Evolutionary conservation across 495 filamentous ascomycete species (phyloP).

Genomic region (Penicillium goetzii): DNA sequence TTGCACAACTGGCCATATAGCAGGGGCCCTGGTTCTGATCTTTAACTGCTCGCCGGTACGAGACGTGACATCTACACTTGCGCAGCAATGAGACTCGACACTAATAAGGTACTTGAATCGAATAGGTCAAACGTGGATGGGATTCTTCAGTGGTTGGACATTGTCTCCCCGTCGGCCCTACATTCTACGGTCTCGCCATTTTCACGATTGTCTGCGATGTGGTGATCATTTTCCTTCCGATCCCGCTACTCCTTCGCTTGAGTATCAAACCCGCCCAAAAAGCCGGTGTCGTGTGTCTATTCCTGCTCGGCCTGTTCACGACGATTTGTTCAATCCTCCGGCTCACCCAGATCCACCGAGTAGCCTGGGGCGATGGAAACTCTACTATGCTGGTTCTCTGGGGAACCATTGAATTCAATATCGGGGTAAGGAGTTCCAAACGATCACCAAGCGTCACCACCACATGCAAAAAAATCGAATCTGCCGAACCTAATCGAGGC

Average conservation of each 20-base stretch:
- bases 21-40: conserved; percentile 53
- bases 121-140: conserved; percentile 56
- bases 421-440: conserved; percentile 43
- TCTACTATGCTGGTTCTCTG: conserved; percentile 62
- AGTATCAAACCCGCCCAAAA: conserved; percentile 57
- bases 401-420: conserved; percentile 63
- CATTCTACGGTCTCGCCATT: conserved; percentile 56
- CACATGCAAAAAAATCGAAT: background rate
- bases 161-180: conserved; percentile 54
- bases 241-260: conserved; percentile 55
- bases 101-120: background rate
- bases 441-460: background rate
- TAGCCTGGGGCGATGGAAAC: conserved; percentile 56
- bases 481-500: background rate
- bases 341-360: conserved; percentile 56
- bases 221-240: conserved; percentile 55
- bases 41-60: conserved; percentile 57
- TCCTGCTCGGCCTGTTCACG: conserved; percentile 61
- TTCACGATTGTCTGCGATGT: conserved; percentile 59
- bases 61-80: background rate
- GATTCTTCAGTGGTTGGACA: conserved; percentile 36
- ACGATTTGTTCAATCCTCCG: conserved; percentile 60
- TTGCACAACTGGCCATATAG: conserved; percentile 52
- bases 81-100: background rate
- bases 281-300: conserved; percentile 55